Percentiles rank a stretch among this genome's conserved stretches.
Evolutionary conservation across 164 flowering plant genomes (phyloP).

Genomic region (Vitis rupestris): DNA sequence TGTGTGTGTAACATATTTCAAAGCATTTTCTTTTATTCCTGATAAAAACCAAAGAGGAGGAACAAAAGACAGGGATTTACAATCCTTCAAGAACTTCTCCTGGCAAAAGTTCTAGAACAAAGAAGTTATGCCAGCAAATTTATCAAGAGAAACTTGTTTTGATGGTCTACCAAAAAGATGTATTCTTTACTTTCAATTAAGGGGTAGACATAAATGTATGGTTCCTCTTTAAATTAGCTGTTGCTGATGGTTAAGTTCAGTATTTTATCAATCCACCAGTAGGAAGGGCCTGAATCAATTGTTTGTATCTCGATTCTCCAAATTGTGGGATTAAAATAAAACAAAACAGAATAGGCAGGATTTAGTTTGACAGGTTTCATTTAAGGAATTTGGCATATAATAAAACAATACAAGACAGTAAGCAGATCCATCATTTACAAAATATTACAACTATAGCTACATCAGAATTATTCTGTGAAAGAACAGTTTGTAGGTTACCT

Average conservation of each 20-base stretch:
- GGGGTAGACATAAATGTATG: too few species aligned
- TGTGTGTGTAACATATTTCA: background rate
- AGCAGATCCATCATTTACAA: background rate
- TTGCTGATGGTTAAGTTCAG: too few species aligned
- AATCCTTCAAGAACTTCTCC: background rate
- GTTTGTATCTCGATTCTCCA: too few species aligned
- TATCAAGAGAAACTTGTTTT: background rate
- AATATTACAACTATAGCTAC: background rate
- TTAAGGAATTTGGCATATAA: too few species aligned
- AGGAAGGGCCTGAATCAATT: too few species aligned
- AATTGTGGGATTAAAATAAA: too few species aligned
- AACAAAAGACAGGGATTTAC: background rate
- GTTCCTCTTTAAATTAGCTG: too few species aligned
- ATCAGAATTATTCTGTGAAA: background rate
- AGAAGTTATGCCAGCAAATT: background rate
- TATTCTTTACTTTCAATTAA: background rate
- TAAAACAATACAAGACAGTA: too few species aligned
- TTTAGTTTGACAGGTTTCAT: too few species aligned
- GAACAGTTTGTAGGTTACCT: conserved; percentile 46
- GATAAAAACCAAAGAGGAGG: conserved; percentile 1
- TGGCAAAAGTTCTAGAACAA: background rate
- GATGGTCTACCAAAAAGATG: background rate
- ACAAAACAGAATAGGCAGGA: too few species aligned
- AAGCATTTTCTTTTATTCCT: background rate
- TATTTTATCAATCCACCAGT: too few species aligned